phyloP scores from a whole-genome alignment of 148 eudicot species.

The Chenopodium formosanum region DNA sequence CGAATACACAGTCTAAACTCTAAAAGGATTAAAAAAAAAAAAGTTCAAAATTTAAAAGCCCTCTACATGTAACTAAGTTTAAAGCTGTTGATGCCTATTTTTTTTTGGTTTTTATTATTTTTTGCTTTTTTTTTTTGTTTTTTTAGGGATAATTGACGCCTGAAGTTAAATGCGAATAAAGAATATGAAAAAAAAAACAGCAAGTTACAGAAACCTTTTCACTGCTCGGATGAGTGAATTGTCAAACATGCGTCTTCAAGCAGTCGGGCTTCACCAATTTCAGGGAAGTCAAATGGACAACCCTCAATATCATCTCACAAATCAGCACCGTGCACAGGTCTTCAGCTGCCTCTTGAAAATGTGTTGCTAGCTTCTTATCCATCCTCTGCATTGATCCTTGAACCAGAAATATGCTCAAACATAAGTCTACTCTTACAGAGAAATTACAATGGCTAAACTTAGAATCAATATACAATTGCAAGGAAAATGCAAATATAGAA shows the following conservation, averaged over 20 bases:
- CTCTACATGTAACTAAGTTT: slow-evolving; percentile 17
- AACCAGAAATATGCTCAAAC: slow-evolving; percentile 2
- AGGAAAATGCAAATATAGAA: not conserved
- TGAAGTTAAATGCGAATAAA: slow-evolving; percentile 7
- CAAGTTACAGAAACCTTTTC: slow-evolving; percentile 20
- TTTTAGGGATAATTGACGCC: not conserved
- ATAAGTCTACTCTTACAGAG: not conserved
- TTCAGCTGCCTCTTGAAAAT: slow-evolving; percentile 11
- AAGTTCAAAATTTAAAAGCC: not conserved
- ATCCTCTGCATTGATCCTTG: slow-evolving; percentile 5
- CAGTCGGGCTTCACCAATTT: slow-evolving; percentile 16
- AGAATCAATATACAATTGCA: not conserved
- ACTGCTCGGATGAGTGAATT: not conserved
- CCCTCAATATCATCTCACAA: slow-evolving; percentile 2
- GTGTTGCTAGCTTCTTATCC: slow-evolving; percentile 16
- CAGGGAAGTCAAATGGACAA: slow-evolving; percentile 12
- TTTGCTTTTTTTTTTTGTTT: not conserved
- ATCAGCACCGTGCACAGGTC: not conserved
- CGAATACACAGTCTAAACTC: not conserved
- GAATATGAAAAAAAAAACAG: slow-evolving; percentile 17
- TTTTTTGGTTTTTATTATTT: not conserved
- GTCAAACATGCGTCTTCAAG: slow-evolving; percentile 14
- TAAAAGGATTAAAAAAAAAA: not conserved
- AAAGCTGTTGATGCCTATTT: not conserved
- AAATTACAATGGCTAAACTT: not conserved